phyloP scores from a whole-genome alignment of 768 basidiomycete species.

The Chlorophyllum brunneum region DNA sequence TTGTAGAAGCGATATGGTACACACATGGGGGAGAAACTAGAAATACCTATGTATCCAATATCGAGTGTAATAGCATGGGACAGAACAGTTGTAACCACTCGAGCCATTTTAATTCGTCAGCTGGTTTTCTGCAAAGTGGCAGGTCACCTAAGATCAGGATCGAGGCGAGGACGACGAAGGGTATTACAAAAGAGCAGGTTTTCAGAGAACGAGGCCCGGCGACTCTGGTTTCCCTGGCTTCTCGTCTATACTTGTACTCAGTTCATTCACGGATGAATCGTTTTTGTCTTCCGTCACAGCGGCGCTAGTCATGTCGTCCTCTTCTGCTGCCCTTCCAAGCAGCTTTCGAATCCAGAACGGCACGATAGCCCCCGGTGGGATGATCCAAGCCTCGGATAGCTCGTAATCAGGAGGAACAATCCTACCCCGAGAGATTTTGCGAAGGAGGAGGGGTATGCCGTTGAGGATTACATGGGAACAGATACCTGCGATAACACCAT shows the following conservation, averaged over 20 bases:
- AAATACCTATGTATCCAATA: too few species aligned
- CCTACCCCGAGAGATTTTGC: conserved; percentile 52
- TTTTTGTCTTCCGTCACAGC: background rate
- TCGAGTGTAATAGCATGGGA: too few species aligned
- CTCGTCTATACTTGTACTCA: background rate
- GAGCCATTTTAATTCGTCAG: too few species aligned
- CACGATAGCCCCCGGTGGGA: conserved; percentile 67
- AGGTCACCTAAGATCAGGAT: too few species aligned
- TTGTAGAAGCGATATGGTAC: background rate
- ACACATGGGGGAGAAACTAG: background rate
- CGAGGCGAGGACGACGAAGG: too few species aligned
- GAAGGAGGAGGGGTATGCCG: conserved; percentile 56
- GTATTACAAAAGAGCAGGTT: too few species aligned
- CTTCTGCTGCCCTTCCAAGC: background rate
- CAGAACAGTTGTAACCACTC: too few species aligned
- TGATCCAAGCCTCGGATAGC: conserved; percentile 60
- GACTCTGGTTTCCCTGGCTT: background rate
- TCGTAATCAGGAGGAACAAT: conserved; percentile 64
- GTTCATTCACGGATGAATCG: background rate
- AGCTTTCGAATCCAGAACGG: conserved; percentile 63
- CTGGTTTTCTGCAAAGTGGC: too few species aligned
- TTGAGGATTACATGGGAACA: conserved; percentile 70
- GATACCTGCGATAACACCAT: conserved; percentile 83
- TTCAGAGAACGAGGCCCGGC: too few species aligned
- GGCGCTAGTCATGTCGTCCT: background rate